Evolutionary conservation across 2,329 filamentous ascomycete genomes (phyloP), one percentile per base, ranked within the genome.

Genomic region (Apiospora rasikravindrae): DNA sequence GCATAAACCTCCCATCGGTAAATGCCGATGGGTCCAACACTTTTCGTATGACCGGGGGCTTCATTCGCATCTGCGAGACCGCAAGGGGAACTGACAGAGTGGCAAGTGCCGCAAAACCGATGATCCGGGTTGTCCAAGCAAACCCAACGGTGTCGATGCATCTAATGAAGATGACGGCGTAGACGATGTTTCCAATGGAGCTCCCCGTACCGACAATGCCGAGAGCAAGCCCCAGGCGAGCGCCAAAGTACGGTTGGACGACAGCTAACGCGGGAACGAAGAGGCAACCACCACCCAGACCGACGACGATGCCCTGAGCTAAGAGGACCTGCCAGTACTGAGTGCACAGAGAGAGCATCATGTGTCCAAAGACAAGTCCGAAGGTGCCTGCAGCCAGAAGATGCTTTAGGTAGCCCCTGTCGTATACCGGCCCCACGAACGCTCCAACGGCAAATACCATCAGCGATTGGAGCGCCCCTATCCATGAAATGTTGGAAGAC

Each of bases 241-340:
- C 79, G 1, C 73, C 72, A 53, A 82, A 83, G 70, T 81, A 82
- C 16, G 78, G 71, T 1, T 76, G 71, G 4, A 79, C 74, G 16
- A 81, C 74, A 5, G 78, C 78, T 16, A 81, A 76, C 26, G 76
- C 75, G 16, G 79, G 76, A 19, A 77, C 71, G 61, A 77, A 79
- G 1, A 80, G 68, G 49, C 75, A 77, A 2, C 80, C 81, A 29
- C 75, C 76, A 37, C 82, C 83, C 8, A 88, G 71, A 8, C 88
- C 87, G 67, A 87, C 80, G 72, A 84, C 85, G 57, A 89, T 73
- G 29, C 85, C 87, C 74, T 89, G 87, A 0, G 85, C 82, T 26
- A 89, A 82, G 67, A 89, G 83, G 19, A 88, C 76, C 68, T 89
- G 87, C 84, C 85, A 89, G 77, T 86, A 87, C 26, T 24, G 11